Evolutionary conservation across 345 rosid species (phyloP).

Genomic region (Acer yangbiense): DNA sequence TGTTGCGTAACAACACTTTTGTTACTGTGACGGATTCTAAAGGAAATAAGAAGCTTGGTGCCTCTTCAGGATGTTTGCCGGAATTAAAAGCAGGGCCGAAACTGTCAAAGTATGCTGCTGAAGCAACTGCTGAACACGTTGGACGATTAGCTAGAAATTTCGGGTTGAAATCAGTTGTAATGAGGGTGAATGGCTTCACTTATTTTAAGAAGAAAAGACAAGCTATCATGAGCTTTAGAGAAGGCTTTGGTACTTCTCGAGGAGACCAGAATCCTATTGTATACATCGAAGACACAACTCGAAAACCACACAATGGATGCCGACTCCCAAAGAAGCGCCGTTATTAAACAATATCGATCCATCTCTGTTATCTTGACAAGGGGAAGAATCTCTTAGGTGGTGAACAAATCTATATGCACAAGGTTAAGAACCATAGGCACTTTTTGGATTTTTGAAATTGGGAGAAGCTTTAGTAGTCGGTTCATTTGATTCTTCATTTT

Average conservation of each 20-base stretch:
- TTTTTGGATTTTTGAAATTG: background rate
- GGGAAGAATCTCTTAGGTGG: background rate
- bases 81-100: constrained; percentile 65
- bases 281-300: constrained; percentile 81
- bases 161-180: constrained; percentile 82
- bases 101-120: constrained; percentile 69
- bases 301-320: constrained; percentile 86
- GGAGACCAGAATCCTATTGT: constrained; percentile 58
- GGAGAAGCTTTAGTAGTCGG: background rate
- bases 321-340: constrained; percentile 84
- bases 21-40: constrained; percentile 82
- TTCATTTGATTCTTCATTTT: background rate
- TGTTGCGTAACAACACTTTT: constrained; percentile 71
- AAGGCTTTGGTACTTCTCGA: constrained; percentile 59
- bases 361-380: background rate
- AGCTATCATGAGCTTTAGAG: constrained; percentile 74
- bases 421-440: background rate
- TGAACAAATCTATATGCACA: background rate
- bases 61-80: constrained; percentile 58
- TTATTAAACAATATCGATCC: constrained; percentile 25
- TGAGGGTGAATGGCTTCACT: constrained; percentile 82
- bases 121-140: constrained; percentile 85
- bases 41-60: constrained; percentile 63
- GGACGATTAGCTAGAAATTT: constrained; percentile 62
- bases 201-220: constrained; percentile 80